These are phyloP conservation scores for Hapsidospora chrysogenum DNA, from an alignment of 495 filamentous ascomycete species.

Conservation along the genomic window DNA sequence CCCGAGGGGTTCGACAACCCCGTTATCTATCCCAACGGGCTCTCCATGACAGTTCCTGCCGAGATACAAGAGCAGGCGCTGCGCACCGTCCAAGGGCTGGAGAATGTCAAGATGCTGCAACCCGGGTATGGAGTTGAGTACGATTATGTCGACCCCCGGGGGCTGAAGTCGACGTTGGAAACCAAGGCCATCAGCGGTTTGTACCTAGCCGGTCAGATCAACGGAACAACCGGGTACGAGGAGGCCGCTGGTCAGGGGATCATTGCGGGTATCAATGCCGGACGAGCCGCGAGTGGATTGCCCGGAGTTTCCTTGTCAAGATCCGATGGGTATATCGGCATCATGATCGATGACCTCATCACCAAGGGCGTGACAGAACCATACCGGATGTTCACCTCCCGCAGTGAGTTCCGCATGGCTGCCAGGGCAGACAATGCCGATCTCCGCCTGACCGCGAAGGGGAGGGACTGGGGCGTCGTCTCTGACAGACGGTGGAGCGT, in stretches of 20 bases:
- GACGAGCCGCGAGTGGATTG: constrained; percentile 52
- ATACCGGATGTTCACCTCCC: constrained; percentile 96
- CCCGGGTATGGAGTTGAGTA: constrained; percentile 97
- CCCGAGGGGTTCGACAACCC: constrained; percentile 88
- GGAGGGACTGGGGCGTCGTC: constrained; percentile 61
- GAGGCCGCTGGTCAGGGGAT: constrained; percentile 91
- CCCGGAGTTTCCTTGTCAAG: constrained; percentile 51
- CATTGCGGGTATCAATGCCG: constrained; percentile 85
- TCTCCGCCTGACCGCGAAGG: constrained; percentile 63
- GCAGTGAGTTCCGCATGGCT: constrained; percentile 88
- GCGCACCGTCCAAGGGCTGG: constrained; percentile 68
- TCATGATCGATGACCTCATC: constrained; percentile 98
- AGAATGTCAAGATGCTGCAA: constrained; percentile 86
- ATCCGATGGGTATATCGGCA: constrained; percentile 86
- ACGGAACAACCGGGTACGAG: constrained; percentile 96
- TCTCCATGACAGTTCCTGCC: constrained; percentile 88
- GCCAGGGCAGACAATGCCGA: constrained; percentile 90
- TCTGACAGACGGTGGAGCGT: constrained; percentile 57
- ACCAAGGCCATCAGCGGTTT: constrained; percentile 83
- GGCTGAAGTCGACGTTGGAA: constrained; percentile 71
- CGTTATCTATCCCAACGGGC: constrained; percentile 89
- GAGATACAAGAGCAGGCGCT: constrained; percentile 73
- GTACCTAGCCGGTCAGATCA: constrained; percentile 92
- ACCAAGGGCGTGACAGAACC: constrained; percentile 96
- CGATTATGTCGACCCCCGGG: constrained; percentile 92